phyloP scores from a whole-genome alignment of 306 rosid species.

The Glycine tomentella region DNA sequence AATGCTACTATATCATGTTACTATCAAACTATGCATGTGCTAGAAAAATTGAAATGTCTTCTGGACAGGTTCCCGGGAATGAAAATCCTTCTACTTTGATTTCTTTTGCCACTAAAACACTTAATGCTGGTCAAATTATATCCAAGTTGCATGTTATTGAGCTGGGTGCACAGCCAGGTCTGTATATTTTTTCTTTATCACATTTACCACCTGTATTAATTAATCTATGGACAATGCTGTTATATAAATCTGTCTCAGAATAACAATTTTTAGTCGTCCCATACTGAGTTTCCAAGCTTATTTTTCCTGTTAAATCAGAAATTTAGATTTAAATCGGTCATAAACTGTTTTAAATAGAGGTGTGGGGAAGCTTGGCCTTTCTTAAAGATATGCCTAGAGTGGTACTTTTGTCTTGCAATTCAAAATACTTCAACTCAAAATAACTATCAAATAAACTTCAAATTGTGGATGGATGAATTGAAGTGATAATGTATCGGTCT shows the following conservation, averaged over 20 bases:
- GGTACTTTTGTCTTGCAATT: too few relatives aligned
- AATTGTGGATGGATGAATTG: too few relatives aligned
- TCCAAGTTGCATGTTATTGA: conserved; percentile 96
- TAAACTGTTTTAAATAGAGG: not conserved
- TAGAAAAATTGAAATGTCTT: conserved; percentile 30
- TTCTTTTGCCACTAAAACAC: conserved; percentile 91
- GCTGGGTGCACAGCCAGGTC: conserved; percentile 99
- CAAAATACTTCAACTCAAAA: too few relatives aligned
- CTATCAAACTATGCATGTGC: conserved; percentile 2
- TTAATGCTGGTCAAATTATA: conserved; percentile 92
- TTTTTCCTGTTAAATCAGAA: conserved; percentile 7
- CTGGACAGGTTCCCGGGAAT: conserved; percentile 87
- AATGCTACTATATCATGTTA: conserved; percentile 20
- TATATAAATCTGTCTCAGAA: conserved; percentile 34
- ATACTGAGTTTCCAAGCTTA: conserved; percentile 17
- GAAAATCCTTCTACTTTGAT: conserved; percentile 87
- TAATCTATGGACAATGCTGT: conserved; percentile 22
- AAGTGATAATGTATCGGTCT: too few relatives aligned
- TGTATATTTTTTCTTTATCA: conserved; percentile 34
- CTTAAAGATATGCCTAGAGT: too few relatives aligned
- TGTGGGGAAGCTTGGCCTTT: too few relatives aligned
- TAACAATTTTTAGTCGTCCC: conserved; percentile 5
- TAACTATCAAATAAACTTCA: too few relatives aligned
- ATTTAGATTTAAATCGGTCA: not conserved
- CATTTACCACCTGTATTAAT: conserved; percentile 2